A percentile compares a stretch with the other conserved stretches of the same genome.
Evolutionary conservation across 1,284 basidiomycete species (phyloP).

Genomic region (Grifola frondosa): DNA sequence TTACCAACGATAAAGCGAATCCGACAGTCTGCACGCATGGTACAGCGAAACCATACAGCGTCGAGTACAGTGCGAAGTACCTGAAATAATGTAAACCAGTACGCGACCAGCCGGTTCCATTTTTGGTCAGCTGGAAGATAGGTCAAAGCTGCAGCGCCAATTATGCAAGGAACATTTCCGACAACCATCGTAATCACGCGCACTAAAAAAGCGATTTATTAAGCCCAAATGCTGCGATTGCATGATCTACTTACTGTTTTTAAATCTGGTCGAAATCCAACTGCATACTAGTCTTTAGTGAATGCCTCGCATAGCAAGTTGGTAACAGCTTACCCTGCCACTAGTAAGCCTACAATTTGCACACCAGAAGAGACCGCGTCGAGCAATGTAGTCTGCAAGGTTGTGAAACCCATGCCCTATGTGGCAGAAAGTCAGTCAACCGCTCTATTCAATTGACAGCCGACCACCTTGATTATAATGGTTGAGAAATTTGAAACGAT

Average conservation of each 20-base stretch:
- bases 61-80: neutral
- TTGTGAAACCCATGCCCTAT: conserved; percentile 22
- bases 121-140: conserved; percentile 31
- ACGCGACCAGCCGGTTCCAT: conserved; percentile 34
- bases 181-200: conserved; percentile 22
- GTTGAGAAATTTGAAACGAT: conserved; percentile 22
- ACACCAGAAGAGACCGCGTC: conserved; percentile 19
- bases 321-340: conserved; percentile 13
- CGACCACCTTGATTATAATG: conserved; percentile 27
- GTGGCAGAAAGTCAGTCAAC: no score
- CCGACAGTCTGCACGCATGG: conserved; percentile 22
- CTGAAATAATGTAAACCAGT: conserved; percentile 33
- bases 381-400: conserved; percentile 20
- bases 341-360: conserved; percentile 16
- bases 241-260: conserved; percentile 15
- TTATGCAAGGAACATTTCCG: conserved; percentile 31
- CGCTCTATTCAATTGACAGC: neutral
- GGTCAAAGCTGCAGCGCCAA: conserved; percentile 30
- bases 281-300: neutral
- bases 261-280: conserved; percentile 19
- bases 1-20: conserved; percentile 27
- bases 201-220: conserved; percentile 5
- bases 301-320: neutral
- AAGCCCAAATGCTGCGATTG: neutral
- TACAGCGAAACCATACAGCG: neutral